Base-by-base conservation (phyloP, 371 early-diverging fungal species). In the Thermomucor indicae-seudaticae region DNA sequence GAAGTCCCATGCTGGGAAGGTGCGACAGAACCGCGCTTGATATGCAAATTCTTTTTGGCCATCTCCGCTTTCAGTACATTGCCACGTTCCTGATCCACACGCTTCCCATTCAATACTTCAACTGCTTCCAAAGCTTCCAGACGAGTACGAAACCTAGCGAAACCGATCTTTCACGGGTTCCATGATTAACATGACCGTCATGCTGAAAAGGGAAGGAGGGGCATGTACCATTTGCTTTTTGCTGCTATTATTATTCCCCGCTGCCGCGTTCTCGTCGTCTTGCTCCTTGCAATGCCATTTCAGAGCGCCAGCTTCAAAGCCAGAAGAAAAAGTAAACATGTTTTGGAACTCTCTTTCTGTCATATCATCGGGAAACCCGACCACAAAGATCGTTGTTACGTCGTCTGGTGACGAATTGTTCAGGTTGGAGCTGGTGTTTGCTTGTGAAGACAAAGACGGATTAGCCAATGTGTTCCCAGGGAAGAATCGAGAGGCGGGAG, bases 301-400 rank as follows among this genome's bases (percentile, higher is more conserved):
- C 44, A 97, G 75, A 1, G 92, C 89, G 4, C 96, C 95, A 2
- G 92, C 96, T 69, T 95, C 95, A 60, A 96, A 97, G 1, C 97
- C 98, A 14, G 89, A 83, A 8, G 88, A 86, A 63, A 97, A 96
- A 4, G 84, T 87, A 74, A 97, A 97, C 95, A 96, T 94, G 67
- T 94, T 96, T 57, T 93, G 93, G 58, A 97, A 96, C 72, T 97
- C 98, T 56, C 98, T 71, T 67, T 97, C 98, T 58, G 80, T 81
- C 88, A 96, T 92, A 69, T 97, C 95, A 29, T 96, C 95, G 19
- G 98, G 98, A 52, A 97, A 95, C 3, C 98, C 98, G 16, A 95
- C 94, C 2, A 96, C 95, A 78, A 96, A 97, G 54, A 97, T 94
- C 37, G 97, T 96, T 2, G 92, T 89, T 51, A 97, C 79, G 57